Evolutionary conservation across 2,329 filamentous ascomycete genomes (phyloP).

Genomic region (Zymoseptoria pseudotritici): DNA sequence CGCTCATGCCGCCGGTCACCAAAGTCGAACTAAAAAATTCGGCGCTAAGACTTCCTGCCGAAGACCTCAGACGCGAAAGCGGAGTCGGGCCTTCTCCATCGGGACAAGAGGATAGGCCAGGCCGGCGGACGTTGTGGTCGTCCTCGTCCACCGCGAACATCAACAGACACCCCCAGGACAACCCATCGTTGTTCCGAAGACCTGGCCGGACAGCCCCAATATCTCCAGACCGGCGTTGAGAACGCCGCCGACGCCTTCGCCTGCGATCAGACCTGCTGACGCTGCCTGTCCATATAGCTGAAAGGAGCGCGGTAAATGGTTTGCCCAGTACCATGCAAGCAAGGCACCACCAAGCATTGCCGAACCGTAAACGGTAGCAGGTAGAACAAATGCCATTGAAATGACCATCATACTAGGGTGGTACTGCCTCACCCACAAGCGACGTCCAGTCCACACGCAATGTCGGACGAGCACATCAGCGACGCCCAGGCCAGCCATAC

Average conservation of each 20-base stretch:
- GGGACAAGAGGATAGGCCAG: no score
- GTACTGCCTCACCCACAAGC: constrained; percentile 48
- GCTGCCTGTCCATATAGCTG: constrained; percentile 53
- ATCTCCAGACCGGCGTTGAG: constrained; percentile 50
- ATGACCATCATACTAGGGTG: constrained; percentile 50
- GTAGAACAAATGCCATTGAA: constrained; percentile 52
- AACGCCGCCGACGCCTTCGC: constrained; percentile 57
- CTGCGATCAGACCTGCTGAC: constrained; percentile 54
- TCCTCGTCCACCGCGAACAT: no score
- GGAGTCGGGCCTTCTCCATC: no score
- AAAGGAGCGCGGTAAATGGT: constrained; percentile 45
- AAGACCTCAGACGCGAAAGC: no score
- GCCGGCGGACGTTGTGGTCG: no score
- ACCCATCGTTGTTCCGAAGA: no score
- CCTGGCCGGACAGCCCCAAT: constrained; percentile 34
- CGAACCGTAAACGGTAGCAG: constrained; percentile 49
- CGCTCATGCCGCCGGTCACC: no score
- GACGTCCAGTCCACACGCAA: constrained; percentile 46
- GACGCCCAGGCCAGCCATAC: constrained; percentile 47
- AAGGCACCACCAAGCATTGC: constrained; percentile 53
- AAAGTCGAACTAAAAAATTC: no score
- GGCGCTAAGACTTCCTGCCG: no score
- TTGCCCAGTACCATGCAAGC: constrained; percentile 48
- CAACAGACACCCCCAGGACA: no score
- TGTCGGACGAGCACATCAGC: constrained; percentile 48